These are phyloP conservation scores for Saccharomyces uvarum DNA, from an alignment of 1,139 yeast species.

Conservation along the genomic window DNA sequence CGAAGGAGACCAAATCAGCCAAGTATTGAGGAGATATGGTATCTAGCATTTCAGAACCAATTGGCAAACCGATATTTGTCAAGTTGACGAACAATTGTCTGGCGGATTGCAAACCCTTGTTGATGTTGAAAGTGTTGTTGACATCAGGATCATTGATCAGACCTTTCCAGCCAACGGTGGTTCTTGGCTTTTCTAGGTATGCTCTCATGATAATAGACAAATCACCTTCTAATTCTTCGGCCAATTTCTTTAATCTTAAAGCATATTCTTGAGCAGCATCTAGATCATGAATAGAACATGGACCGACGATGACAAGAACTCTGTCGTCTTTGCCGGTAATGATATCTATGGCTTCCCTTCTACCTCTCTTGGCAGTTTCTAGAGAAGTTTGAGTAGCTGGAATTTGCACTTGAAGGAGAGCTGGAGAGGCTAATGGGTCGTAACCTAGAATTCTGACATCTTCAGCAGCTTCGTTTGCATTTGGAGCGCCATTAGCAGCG, in stretches of 20 bases:
- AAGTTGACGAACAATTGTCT: slow-evolving; percentile 80
- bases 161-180: slow-evolving; percentile 99
- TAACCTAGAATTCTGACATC: slow-evolving; percentile 84
- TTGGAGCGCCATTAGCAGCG: slow-evolving; percentile 26
- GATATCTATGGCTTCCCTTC: slow-evolving; percentile 67
- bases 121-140: slow-evolving; percentile 85
- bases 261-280: slow-evolving; percentile 87
- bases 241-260: slow-evolving; percentile 51
- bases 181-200: slow-evolving; percentile 94
- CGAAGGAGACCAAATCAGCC: slow-evolving; percentile 83
- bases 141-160: slow-evolving; percentile 94
- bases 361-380: slow-evolving; percentile 66
- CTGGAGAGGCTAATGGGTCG: slow-evolving; percentile 88
- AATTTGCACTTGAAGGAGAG: slow-evolving; percentile 68
- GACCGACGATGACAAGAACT: slow-evolving; percentile 79
- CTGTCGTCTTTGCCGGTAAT: slow-evolving; percentile 72
- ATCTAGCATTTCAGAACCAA: slow-evolving; percentile 96
- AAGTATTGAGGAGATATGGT: slow-evolving; percentile 97
- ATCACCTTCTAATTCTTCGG: slow-evolving; percentile 66
- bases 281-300: slow-evolving; percentile 93
- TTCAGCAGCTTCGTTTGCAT: slow-evolving; percentile 54
- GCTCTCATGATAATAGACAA: slow-evolving; percentile 91
- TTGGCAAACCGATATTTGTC: slow-evolving; percentile 72
- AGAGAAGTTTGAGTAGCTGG: slow-evolving; percentile 56
- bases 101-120: slow-evolving; percentile 84